A percentile compares a stretch with the other conserved stretches of the same genome.
Conservation (phyloP, 192 early-diverging fungal genomes). For the Gryganskiella cystojenkinii region DNA sequence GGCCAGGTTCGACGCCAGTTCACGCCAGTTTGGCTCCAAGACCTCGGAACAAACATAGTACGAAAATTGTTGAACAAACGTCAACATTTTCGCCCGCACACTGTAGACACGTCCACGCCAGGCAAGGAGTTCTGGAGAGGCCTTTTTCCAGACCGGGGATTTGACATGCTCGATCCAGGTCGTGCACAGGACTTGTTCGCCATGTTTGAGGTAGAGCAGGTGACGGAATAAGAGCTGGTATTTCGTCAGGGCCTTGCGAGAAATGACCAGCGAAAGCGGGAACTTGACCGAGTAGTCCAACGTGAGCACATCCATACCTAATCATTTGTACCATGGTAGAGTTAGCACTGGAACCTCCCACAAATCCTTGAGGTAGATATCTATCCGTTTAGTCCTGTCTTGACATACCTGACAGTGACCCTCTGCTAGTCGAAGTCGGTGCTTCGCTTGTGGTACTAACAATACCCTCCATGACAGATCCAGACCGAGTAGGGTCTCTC, state of each 20-base stretch:
- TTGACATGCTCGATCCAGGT: slow-evolving; percentile 82
- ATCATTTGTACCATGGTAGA: too few species aligned
- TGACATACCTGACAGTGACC: slow-evolving; percentile 38
- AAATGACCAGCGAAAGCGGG: slow-evolving; percentile 91
- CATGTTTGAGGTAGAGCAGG: slow-evolving; percentile 87
- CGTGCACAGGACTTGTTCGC: slow-evolving; percentile 82
- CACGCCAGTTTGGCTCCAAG: slow-evolving; percentile 90
- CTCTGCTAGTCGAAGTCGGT: slow-evolving; percentile 18
- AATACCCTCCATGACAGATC: slow-evolving; percentile 26
- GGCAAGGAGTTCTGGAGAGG: slow-evolving; percentile 57
- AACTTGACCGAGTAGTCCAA: slow-evolving; percentile 88
- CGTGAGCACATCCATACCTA: slow-evolving; percentile 85
- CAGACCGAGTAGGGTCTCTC: background rate
- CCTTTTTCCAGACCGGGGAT: slow-evolving; percentile 58
- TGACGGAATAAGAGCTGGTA: slow-evolving; percentile 94
- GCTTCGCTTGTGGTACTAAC: slow-evolving; percentile 12
- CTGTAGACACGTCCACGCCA: slow-evolving; percentile 75
- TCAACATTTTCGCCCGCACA: slow-evolving; percentile 84
- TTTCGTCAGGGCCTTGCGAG: slow-evolving; percentile 83
- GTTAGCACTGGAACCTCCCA: too few species aligned
- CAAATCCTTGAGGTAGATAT: too few species aligned
- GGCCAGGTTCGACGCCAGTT: slow-evolving; percentile 70
- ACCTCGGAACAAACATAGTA: slow-evolving; percentile 94
- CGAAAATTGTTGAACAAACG: slow-evolving; percentile 93
- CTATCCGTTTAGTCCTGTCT: background rate